These are phyloP conservation scores for Gaertneriomyces sp. DNA, from an alignment of 192 early-diverging fungal species.

Conservation along the genomic window DNA sequence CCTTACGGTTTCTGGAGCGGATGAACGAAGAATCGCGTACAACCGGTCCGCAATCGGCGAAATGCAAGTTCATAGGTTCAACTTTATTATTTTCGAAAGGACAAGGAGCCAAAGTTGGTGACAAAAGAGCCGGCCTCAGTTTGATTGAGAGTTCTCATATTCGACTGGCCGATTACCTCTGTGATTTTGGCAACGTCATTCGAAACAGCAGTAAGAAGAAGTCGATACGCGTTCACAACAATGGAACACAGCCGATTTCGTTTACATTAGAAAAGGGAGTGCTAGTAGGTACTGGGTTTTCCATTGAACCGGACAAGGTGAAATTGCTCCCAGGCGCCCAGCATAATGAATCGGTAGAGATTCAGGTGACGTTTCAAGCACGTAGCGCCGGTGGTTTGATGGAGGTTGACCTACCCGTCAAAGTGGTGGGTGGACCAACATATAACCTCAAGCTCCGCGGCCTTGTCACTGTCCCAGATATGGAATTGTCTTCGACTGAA, in stretches of 20 bases:
- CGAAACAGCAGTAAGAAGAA: constrained; percentile 45
- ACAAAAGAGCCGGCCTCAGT: constrained; percentile 29
- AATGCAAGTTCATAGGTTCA: constrained; percentile 47
- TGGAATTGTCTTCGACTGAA: constrained; percentile 35
- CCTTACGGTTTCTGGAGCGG: constrained; percentile 28
- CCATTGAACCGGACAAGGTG: constrained; percentile 54
- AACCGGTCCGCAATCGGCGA: constrained; percentile 16
- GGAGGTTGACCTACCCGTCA: constrained; percentile 43
- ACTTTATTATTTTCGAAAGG: constrained; percentile 41
- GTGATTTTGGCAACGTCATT: constrained; percentile 58
- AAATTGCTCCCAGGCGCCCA: constrained; percentile 44
- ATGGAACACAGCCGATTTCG: constrained; percentile 32
- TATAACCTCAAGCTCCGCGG: constrained; percentile 41
- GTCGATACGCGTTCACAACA: constrained; percentile 43
- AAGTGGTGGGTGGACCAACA: constrained; percentile 49
- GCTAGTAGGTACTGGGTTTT: constrained; percentile 44
- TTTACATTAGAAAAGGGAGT: constrained; percentile 40
- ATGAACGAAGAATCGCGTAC: constrained; percentile 37
- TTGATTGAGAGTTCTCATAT: constrained; percentile 44
- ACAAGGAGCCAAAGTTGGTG: constrained; percentile 30
- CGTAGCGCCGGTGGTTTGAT: constrained; percentile 19
- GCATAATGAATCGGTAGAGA: constrained; percentile 39
- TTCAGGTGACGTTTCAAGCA: constrained; percentile 45
- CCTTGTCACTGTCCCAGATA: constrained; percentile 46
- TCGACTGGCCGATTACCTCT: constrained; percentile 44